Conservation (phyloP, 192 early-diverging fungal species). For the Coemansia sp. region DNA sequence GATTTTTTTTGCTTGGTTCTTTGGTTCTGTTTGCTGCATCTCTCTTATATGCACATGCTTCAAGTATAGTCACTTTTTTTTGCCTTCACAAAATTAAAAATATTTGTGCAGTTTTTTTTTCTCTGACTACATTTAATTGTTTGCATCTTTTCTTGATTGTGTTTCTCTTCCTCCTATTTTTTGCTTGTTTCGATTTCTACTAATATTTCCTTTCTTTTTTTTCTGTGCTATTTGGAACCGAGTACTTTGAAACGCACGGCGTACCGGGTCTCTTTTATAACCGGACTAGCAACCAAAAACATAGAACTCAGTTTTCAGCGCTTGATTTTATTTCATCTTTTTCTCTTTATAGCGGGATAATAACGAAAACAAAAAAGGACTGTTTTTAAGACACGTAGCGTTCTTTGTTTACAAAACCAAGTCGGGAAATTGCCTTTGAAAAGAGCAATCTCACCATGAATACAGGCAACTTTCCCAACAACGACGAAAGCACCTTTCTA, state of each 20-base stretch:
- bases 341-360: background rate
- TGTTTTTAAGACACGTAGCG: background rate
- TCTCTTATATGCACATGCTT: background rate
- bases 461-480: constrained; percentile 4
- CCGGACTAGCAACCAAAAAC: background rate
- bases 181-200: background rate
- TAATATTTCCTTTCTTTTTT: background rate
- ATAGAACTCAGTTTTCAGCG: too few species aligned
- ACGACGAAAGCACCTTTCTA: constrained; percentile 38
- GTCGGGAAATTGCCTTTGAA: background rate
- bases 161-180: background rate
- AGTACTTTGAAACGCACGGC: background rate
- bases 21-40: background rate
- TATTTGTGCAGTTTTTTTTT: background rate
- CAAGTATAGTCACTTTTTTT: background rate
- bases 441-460: constrained; percentile 11
- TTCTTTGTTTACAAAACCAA: background rate
- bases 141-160: background rate
- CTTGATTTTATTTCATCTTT: too few species aligned
- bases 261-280: background rate
- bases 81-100: background rate
- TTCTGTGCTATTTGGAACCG: background rate
- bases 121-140: background rate
- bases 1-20: background rate
- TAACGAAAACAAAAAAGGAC: background rate